Evolutionary conservation across 2,329 filamentous ascomycete species (phyloP).

Genomic region (Colletotrichum incanum): DNA sequence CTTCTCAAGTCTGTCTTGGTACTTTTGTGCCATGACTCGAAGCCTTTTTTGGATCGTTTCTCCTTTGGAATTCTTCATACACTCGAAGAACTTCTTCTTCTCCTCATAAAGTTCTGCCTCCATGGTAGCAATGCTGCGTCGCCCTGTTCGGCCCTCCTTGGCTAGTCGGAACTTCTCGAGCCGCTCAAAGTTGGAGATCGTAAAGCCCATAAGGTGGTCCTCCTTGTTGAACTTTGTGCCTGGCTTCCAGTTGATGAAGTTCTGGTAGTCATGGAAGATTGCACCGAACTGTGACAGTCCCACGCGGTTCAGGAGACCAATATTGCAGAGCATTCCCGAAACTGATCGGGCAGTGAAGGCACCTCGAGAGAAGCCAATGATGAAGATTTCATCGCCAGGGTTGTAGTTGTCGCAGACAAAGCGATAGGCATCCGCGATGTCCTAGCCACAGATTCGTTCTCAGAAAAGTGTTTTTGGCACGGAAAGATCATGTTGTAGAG

Average conservation of each 20-base stretch:
- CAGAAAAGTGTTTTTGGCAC: background rate
- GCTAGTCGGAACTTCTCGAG: background rate
- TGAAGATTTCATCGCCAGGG: constrained; percentile 53
- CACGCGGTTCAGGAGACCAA: constrained; percentile 41
- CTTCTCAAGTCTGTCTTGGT: constrained; percentile 29
- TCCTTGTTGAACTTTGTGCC: constrained; percentile 9
- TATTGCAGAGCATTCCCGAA: constrained; percentile 46
- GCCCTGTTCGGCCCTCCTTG: background rate
- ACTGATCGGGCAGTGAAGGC: constrained; percentile 57
- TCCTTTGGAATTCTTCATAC: background rate
- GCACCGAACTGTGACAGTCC: constrained; percentile 37
- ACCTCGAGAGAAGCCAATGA: constrained; percentile 55
- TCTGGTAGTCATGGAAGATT: constrained; percentile 44
- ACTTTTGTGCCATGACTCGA: constrained; percentile 16
- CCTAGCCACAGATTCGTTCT: constrained; percentile 39
- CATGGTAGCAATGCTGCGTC: background rate
- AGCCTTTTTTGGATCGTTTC: constrained; percentile 7
- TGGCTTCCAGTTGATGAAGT: constrained; percentile 31
- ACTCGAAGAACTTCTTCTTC: constrained; percentile 19
- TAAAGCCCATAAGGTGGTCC: constrained; percentile 35
- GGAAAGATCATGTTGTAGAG: background rate
- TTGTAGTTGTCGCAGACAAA: constrained; percentile 56
- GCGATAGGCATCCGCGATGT: constrained; percentile 55
- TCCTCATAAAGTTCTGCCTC: constrained; percentile 10
- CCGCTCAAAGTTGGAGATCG: constrained; percentile 12